Percentiles rank a stretch among this genome's conserved stretches.
phyloP scores from a whole-genome alignment of 106 monocot genomes.

The Dendrobium chrysotoxum region DNA sequence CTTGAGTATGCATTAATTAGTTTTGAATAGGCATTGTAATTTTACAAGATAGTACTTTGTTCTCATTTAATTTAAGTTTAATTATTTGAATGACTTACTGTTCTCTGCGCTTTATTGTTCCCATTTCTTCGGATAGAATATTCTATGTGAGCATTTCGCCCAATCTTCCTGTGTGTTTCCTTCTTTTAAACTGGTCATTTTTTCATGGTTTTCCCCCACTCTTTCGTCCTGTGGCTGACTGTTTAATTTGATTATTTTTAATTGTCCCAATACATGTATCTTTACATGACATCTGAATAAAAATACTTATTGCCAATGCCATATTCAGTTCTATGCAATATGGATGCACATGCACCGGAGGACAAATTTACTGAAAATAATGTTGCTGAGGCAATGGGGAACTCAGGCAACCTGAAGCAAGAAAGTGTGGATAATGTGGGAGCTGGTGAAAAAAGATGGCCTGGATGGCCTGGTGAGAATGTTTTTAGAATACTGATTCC shows the following conservation, averaged over 20 bases:
- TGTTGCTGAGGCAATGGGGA: conserved; percentile 10
- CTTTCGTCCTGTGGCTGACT: background rate
- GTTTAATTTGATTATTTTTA: background rate
- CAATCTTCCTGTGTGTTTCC: background rate
- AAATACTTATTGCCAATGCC: too few species aligned
- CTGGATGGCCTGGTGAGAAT: conserved; percentile 94
- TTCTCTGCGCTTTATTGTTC: background rate
- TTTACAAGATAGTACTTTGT: background rate
- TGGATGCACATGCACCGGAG: conserved; percentile 11
- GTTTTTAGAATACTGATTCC: conserved; percentile 86
- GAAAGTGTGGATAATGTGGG: background rate
- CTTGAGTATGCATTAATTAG: background rate
- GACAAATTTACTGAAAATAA: conserved; percentile 22
- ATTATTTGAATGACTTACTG: background rate
- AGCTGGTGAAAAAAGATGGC: conserved; percentile 69
- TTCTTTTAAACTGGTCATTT: background rate
- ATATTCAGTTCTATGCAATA: conserved; percentile 5
- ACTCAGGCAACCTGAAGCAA: background rate
- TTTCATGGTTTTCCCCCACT: background rate
- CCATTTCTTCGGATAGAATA: background rate
- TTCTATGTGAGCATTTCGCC: background rate
- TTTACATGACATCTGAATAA: background rate
- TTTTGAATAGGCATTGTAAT: background rate
- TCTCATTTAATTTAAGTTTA: background rate
- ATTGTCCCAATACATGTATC: background rate